Conservation (phyloP, 2,329 filamentous ascomycete species). For the Dactylellina leptospora region DNA sequence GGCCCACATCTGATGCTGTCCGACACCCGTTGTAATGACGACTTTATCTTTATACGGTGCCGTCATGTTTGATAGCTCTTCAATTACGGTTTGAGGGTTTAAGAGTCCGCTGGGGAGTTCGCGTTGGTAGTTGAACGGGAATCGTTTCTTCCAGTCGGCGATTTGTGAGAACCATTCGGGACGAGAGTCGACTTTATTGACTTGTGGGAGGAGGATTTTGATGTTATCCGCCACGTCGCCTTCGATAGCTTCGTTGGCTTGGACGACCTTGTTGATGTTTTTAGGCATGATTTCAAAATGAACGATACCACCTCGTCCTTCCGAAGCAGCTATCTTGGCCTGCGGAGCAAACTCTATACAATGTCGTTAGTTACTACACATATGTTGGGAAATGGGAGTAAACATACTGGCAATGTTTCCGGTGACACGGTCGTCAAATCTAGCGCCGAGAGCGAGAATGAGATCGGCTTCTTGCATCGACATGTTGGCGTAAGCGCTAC, state of each 20-base stretch:
- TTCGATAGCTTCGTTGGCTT: slow-evolving; percentile 93
- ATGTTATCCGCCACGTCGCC: slow-evolving; percentile 88
- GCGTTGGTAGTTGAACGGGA: slow-evolving; percentile 85
- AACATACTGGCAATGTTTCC: slow-evolving; percentile 70
- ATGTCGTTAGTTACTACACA: slow-evolving; percentile 1
- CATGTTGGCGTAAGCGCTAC: slow-evolving; percentile 96
- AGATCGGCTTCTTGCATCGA: slow-evolving; percentile 96
- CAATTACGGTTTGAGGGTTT: slow-evolving; percentile 92
- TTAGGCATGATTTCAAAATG: slow-evolving; percentile 99
- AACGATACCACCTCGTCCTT: slow-evolving; percentile 90
- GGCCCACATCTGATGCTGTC: slow-evolving; percentile 99
- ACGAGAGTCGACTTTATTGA: slow-evolving; percentile 71
- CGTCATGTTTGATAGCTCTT: slow-evolving; percentile 86
- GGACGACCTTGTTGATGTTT: slow-evolving; percentile 99
- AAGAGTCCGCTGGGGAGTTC: slow-evolving; percentile 79
- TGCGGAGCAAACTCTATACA: slow-evolving; percentile 77
- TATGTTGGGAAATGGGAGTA: neutral
- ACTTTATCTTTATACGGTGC: slow-evolving; percentile 81
- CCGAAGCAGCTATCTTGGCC: slow-evolving; percentile 82
- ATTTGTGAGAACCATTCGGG: slow-evolving; percentile 91
- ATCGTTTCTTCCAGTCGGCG: slow-evolving; percentile 86
- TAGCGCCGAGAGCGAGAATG: slow-evolving; percentile 90
- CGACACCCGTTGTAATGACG: slow-evolving; percentile 91
- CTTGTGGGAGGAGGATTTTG: slow-evolving; percentile 73
- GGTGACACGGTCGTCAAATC: slow-evolving; percentile 97